A percentile compares a stretch with the other conserved stretches of the same genome.
phyloP scores from a whole-genome alignment of 1,139 yeast species.

The Saccharomyces pastorianus region DNA sequence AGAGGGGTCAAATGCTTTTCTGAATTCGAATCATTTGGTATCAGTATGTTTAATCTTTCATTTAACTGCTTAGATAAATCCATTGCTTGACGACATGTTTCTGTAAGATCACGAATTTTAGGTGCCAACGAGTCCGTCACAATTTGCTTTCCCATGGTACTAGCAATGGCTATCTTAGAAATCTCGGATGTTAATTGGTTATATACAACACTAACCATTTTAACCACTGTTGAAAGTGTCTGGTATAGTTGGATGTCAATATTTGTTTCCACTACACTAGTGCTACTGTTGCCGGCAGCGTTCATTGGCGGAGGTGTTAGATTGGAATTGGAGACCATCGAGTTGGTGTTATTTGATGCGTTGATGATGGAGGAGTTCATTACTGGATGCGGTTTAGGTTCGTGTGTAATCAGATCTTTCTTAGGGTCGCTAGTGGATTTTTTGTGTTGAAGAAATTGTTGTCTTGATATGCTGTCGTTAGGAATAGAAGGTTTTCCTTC shows the following conservation, averaged over 20 bases:
- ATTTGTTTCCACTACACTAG: conserved; percentile 34
- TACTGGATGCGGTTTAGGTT: background rate
- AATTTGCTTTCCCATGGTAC: conserved; percentile 26
- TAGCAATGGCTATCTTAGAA: conserved; percentile 57
- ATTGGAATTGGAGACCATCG: background rate
- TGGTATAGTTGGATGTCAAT: conserved; percentile 71
- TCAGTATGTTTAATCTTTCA: conserved; percentile 40
- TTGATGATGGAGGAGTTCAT: background rate
- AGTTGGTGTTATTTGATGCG: background rate
- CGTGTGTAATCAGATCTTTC: background rate
- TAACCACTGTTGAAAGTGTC: conserved; percentile 65
- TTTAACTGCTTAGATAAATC: conserved; percentile 68
- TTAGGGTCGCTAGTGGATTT: background rate
- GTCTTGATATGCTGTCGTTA: background rate
- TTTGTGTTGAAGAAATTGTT: background rate
- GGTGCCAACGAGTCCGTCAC: conserved; percentile 43
- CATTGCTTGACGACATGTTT: conserved; percentile 71
- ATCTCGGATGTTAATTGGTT: conserved; percentile 72
- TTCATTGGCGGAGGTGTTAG: background rate
- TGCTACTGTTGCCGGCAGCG: background rate
- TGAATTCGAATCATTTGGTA: conserved; percentile 35
- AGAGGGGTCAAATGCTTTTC: conserved; percentile 41
- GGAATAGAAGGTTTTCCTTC: conserved; percentile 5
- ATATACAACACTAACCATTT: conserved; percentile 72
- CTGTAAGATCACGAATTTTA: conserved; percentile 70